Evolutionary conservation across 345 rosid species (phyloP).

Genomic region (Salix arbutifolia): DNA sequence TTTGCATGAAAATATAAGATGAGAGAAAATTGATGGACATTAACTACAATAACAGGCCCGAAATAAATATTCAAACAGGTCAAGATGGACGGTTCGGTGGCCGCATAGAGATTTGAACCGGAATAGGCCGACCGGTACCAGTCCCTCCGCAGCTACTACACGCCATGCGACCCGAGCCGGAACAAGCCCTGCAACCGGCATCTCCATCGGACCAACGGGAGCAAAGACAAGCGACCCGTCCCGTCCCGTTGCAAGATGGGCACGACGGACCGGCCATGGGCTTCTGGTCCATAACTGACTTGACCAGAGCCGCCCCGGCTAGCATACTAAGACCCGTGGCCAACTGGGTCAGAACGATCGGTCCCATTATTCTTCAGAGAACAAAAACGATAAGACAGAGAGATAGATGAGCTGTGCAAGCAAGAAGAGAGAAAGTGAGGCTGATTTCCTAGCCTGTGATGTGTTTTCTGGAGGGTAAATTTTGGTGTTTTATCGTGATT

Average conservation of each 20-base stretch:
- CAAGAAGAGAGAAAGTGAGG: background rate
- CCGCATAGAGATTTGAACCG: conserved; percentile 63
- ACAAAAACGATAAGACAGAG: background rate
- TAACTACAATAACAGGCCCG: background rate
- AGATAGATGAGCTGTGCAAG: background rate
- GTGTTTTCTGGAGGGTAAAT: background rate
- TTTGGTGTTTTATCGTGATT: background rate
- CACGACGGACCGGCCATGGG: conserved; percentile 89
- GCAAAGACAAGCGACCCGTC: conserved; percentile 71
- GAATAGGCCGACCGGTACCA: conserved; percentile 83
- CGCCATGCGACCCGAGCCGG: conserved; percentile 81
- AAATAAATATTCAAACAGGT: background rate
- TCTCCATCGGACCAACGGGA: conserved; percentile 94
- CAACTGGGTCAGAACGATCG: conserved; percentile 70
- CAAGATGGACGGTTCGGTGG: conserved; percentile 44
- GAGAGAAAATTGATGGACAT: background rate
- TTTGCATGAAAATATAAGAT: background rate
- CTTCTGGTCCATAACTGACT: conserved; percentile 78
- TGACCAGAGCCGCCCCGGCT: conserved; percentile 81
- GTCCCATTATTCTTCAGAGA: conserved; percentile 41
- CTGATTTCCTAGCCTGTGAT: background rate
- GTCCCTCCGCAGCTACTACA: conserved; percentile 88
- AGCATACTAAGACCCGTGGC: conserved; percentile 79
- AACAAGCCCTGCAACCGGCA: conserved; percentile 75
- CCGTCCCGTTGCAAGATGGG: conserved; percentile 78